Base-by-base conservation (phyloP, 1,284 basidiomycete genomes). In the Anthracocystis walkeri region DNA sequence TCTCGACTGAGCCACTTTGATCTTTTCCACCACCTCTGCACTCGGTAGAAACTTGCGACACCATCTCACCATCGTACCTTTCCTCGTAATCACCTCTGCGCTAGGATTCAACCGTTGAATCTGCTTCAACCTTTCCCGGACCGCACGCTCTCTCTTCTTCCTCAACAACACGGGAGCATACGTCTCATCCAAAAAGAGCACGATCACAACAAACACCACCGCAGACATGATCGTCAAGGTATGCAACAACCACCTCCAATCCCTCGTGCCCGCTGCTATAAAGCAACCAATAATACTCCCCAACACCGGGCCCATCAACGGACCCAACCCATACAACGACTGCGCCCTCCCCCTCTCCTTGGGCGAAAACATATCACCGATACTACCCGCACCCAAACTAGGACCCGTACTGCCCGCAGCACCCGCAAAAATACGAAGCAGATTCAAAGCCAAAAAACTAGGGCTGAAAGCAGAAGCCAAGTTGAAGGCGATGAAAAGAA, bases 401-500 rank as follows among this genome's bases (percentile, higher is more conserved):
- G 81, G 81, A 8, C 81, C 81, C 0, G 80, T 68, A 49, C 65
- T 70, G 5, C 81, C 81, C 27, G 70, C 66, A 0, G 72, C 77
- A 25, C 81, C 81, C 5, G 81, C 79, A 12, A 82, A 60, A 53
- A 80, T 76, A 3, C 81, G 67, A 11, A 82, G 59, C 11, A 80
- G 25, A 58, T 60, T 75, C 23, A 77, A 58, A 8, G 65, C 83
- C 65, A 63, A 85, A 84, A 81, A 86, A 57, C 78, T 85, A 4
- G 82, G 74, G 1, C 82, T 59, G 42, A 71, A 50, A 0, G 84
- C 82, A 0, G 79, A 78, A 3, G 79, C 85, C 40, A 86, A 45
- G 49, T 83, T 83, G 68, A 86, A 86, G 12, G 84, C 38, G 38
- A 86, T 73, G 57, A 85, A 87, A 14, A 81, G 51, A 16, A 78